Percentiles rank a stretch among this genome's conserved stretches.
Evolutionary conservation across 2,329 filamentous ascomycete species (phyloP).

Genomic region (Aspergillus brunneoviolaceus): DNA sequence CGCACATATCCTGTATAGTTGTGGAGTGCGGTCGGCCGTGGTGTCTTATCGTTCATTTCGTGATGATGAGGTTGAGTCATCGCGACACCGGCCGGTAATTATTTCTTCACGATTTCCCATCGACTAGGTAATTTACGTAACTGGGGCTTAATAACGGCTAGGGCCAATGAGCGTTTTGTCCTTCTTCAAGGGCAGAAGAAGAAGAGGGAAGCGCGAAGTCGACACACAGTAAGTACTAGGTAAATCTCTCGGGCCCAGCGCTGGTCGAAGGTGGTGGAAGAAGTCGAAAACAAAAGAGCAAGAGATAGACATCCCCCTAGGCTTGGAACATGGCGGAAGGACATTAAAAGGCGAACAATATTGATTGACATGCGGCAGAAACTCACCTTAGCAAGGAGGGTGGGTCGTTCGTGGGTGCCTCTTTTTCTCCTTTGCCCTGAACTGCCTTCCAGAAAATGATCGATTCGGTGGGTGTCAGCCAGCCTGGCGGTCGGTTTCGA

Average conservation of each 20-base stretch:
- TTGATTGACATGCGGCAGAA: background rate
- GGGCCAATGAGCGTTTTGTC: background rate
- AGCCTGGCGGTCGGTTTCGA: background rate
- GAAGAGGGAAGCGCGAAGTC: no score
- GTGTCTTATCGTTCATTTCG: background rate
- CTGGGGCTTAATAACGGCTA: background rate
- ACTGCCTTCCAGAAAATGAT: background rate
- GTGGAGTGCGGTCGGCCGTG: background rate
- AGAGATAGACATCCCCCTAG: background rate
- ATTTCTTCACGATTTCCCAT: background rate
- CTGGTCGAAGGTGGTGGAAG: background rate
- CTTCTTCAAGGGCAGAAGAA: background rate
- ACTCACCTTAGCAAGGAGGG: background rate
- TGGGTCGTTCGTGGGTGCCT: background rate
- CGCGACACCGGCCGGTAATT: background rate
- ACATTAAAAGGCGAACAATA: background rate
- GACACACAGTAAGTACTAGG: no score
- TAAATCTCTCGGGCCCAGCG: background rate
- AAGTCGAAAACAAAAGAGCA: background rate
- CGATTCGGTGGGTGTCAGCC: background rate
- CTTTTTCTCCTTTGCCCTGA: background rate
- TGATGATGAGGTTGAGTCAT: conserved; percentile 4
- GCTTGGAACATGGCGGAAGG: background rate
- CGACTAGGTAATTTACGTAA: conserved; percentile 2
- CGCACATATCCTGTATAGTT: background rate